Conservation (phyloP, 1,284 basidiomycete species). For the Trichosporon coremiiforme region DNA sequence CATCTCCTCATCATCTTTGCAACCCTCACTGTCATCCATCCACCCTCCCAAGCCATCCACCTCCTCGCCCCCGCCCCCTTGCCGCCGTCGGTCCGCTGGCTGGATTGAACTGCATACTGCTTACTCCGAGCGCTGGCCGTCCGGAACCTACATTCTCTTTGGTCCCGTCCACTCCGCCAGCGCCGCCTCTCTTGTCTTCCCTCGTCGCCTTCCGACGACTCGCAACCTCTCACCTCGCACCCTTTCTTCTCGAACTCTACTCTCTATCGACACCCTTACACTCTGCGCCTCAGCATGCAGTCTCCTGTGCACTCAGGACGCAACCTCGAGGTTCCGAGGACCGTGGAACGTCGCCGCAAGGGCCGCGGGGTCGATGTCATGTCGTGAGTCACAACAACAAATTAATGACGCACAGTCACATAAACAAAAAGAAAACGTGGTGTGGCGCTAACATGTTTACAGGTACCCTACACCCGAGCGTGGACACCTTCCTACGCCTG, state of each 20-base stretch:
- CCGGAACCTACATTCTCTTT: slow-evolving; percentile 15
- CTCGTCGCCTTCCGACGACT: slow-evolving; percentile 10
- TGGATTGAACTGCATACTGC: slow-evolving; percentile 8
- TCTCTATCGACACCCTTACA: background rate
- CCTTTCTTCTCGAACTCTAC: background rate
- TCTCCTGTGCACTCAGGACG: slow-evolving; percentile 20
- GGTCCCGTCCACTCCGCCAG: slow-evolving; percentile 5
- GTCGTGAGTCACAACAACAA: slow-evolving; percentile 30
- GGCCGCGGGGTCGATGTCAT: slow-evolving; percentile 45
- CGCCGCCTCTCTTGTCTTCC: background rate
- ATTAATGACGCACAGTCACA: slow-evolving; percentile 17
- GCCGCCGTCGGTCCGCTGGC: slow-evolving; percentile 7
- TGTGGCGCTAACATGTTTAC: slow-evolving; percentile 23
- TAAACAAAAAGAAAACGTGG: background rate
- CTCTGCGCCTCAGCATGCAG: slow-evolving; percentile 21
- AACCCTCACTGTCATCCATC: background rate
- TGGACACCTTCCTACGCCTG: slow-evolving; percentile 47
- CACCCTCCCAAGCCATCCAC: slow-evolving; percentile 2
- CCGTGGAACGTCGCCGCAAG: slow-evolving; percentile 41
- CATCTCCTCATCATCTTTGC: slow-evolving; percentile 16
- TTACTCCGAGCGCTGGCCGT: slow-evolving; percentile 4
- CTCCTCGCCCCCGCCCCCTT: slow-evolving; percentile 7
- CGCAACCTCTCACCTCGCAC: background rate
- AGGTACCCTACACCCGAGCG: slow-evolving; percentile 29
- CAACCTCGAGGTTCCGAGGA: slow-evolving; percentile 34